Evolutionary conservation across 768 basidiomycete species (phyloP).

Genomic region (Gymnopilus dilepis): DNA sequence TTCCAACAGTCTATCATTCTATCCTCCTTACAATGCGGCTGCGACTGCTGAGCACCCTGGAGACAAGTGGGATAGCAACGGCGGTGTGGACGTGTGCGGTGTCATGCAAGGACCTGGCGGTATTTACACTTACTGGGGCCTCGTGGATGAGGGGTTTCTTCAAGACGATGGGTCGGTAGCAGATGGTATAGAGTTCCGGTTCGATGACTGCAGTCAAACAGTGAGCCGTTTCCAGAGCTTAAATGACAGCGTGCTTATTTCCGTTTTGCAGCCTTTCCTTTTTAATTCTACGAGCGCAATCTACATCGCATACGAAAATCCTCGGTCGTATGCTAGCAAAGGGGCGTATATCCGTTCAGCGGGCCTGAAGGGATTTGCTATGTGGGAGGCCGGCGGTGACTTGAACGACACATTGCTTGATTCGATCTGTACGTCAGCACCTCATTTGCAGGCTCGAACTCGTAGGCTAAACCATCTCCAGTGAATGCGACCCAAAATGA

Average conservation of each 20-base stretch:
- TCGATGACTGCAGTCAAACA: slow-evolving; percentile 75
- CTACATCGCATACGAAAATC: slow-evolving; percentile 71
- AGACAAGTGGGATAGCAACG: slow-evolving; percentile 60
- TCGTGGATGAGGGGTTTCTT: slow-evolving; percentile 63
- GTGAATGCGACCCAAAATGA: slow-evolving; percentile 31
- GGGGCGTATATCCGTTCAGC: slow-evolving; percentile 59
- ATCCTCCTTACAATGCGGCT: slow-evolving; percentile 54
- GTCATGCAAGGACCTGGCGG: slow-evolving; percentile 55
- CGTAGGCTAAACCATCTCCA: slow-evolving; percentile 14
- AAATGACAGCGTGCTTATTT: background rate
- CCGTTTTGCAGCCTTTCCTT: slow-evolving; percentile 60
- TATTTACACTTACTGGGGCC: slow-evolving; percentile 65
- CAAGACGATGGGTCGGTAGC: slow-evolving; percentile 44
- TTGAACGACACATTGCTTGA: slow-evolving; percentile 63
- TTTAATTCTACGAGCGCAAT: slow-evolving; percentile 59
- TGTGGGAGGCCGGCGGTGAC: slow-evolving; percentile 78
- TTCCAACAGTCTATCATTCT: slow-evolving; percentile 45
- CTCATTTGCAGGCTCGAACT: background rate
- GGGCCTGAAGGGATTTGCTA: slow-evolving; percentile 67
- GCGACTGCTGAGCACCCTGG: slow-evolving; percentile 48
- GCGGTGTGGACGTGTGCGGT: slow-evolving; percentile 65
- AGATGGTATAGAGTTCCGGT: slow-evolving; percentile 54
- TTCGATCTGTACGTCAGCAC: slow-evolving; percentile 51
- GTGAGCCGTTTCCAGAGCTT: slow-evolving; percentile 40
- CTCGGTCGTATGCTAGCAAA: slow-evolving; percentile 63